phyloP scores from a whole-genome alignment of 2,329 filamentous ascomycete genomes.

The Colletotrichum coccodes region DNA sequence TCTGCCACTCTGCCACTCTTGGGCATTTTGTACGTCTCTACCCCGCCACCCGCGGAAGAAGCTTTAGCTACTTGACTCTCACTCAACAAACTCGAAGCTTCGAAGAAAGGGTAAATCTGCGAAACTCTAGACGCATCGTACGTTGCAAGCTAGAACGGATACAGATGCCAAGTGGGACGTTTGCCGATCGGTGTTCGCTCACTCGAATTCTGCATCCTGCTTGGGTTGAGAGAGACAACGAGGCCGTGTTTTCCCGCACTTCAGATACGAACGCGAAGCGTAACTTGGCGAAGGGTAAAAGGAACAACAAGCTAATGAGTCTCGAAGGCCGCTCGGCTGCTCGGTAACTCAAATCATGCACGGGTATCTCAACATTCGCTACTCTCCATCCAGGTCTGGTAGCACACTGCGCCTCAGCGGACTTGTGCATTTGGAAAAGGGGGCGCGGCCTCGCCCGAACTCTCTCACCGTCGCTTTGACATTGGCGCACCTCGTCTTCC shows the following conservation, averaged over 20 bases:
- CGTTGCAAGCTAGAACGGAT: not conserved
- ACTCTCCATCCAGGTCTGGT: not conserved
- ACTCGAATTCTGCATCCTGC: too few species aligned
- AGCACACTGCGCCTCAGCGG: not conserved
- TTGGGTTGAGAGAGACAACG: too few species aligned
- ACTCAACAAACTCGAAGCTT: not conserved
- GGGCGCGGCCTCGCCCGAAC: not conserved
- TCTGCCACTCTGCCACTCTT: not conserved
- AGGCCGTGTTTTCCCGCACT: not conserved
- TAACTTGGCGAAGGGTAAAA: not conserved
- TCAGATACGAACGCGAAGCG: not conserved
- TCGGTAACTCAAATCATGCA: constrained; percentile 8
- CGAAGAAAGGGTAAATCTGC: not conserved
- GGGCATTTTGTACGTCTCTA: not conserved
- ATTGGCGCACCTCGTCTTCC: not conserved
- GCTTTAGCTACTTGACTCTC: not conserved
- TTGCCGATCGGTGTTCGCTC: not conserved
- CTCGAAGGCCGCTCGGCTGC: not conserved
- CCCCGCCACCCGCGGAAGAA: not conserved
- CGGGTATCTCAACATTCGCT: constrained; percentile 30
- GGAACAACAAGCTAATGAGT: not conserved
- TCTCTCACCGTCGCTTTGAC: not conserved
- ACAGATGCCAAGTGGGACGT: not conserved
- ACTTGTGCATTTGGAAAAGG: too few species aligned
- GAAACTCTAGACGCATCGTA: constrained; percentile 1